Percentiles rank a stretch among this genome's conserved stretches.
phyloP scores from a whole-genome alignment of 1,284 basidiomycete species.

The Rugosomyces carneus region DNA sequence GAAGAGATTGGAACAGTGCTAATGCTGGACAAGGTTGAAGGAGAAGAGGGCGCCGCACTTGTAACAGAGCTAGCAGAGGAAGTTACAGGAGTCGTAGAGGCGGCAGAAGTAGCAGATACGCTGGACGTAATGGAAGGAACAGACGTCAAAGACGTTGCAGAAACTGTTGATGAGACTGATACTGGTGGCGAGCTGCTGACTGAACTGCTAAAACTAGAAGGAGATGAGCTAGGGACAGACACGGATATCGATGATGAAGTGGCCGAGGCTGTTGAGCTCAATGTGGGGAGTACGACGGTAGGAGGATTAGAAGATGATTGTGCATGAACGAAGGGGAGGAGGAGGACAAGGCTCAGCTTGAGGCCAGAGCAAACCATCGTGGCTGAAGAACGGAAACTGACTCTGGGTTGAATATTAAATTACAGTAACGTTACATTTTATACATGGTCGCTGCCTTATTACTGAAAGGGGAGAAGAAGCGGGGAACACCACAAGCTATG shows the following conservation, averaged over 20 bases:
- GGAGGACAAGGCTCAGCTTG: conserved; percentile 11
- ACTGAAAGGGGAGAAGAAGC: not conserved
- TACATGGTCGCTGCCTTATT: not conserved
- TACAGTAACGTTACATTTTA: not conserved
- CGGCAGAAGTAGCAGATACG: not conserved
- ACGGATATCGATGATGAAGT: conserved; percentile 3
- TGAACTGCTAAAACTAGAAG: too few relatives aligned
- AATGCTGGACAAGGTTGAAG: conserved; percentile 7
- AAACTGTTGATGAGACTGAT: not conserved
- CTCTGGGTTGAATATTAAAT: too few relatives aligned
- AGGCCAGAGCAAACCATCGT: conserved; percentile 12
- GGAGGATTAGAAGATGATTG: not conserved
- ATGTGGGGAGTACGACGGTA: conserved; percentile 1
- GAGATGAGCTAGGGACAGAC: too few relatives aligned
- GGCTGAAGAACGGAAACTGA: not conserved
- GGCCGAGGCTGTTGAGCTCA: not conserved
- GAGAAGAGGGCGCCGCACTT: not conserved
- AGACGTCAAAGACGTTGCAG: not conserved
- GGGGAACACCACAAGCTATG: not conserved
- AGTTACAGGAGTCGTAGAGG: not conserved
- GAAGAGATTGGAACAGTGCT: conserved; percentile 22
- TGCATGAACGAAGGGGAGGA: conserved; percentile 9
- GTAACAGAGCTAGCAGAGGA: conserved; percentile 1
- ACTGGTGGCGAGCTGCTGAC: not conserved
- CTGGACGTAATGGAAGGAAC: not conserved